A percentile compares a stretch with the other conserved stretches of the same genome.
These are phyloP conservation scores for Arthroderma sp. DNA, from an alignment of 2,329 filamentous ascomycete genomes.

Conservation along the genomic window DNA sequence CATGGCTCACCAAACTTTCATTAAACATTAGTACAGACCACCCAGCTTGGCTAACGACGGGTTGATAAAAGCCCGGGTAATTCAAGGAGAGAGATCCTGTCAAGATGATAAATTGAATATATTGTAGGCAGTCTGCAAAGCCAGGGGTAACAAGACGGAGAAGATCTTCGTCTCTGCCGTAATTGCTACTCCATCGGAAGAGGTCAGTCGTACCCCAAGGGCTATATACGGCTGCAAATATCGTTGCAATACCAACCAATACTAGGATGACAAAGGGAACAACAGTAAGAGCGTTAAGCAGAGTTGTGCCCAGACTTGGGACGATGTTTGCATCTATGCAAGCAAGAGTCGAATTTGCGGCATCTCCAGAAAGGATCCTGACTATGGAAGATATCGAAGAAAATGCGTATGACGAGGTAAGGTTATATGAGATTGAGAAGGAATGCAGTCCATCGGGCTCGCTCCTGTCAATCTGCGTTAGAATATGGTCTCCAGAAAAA, in stretches of 20 bases:
- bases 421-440: conserved; percentile 59
- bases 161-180: conserved; percentile 83
- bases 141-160: conserved; percentile 86
- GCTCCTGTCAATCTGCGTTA: conserved; percentile 19
- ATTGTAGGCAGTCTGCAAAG: conserved; percentile 92
- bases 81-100: conserved; percentile 76
- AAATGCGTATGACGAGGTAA: conserved; percentile 75
- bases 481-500: neutral
- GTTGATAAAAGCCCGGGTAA: conserved; percentile 92
- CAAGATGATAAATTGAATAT: conserved; percentile 83
- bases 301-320: conserved; percentile 58
- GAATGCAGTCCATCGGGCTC: conserved; percentile 48
- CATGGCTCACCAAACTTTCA: conserved; percentile 65
- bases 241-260: conserved; percentile 67
- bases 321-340: conserved; percentile 77
- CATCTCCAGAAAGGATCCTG: conserved; percentile 61
- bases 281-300: conserved; percentile 59
- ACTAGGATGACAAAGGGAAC: conserved; percentile 67
- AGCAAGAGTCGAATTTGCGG: conserved; percentile 49
- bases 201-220: conserved; percentile 87
- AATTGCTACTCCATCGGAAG: conserved; percentile 96
- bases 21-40: conserved; percentile 95
- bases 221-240: conserved; percentile 74
- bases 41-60: conserved; percentile 69
- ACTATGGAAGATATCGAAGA: conserved; percentile 65